These are phyloP conservation scores for Nicotiana noctiflora DNA, from an alignment of 257 asterid species.

Conservation along the genomic window DNA sequence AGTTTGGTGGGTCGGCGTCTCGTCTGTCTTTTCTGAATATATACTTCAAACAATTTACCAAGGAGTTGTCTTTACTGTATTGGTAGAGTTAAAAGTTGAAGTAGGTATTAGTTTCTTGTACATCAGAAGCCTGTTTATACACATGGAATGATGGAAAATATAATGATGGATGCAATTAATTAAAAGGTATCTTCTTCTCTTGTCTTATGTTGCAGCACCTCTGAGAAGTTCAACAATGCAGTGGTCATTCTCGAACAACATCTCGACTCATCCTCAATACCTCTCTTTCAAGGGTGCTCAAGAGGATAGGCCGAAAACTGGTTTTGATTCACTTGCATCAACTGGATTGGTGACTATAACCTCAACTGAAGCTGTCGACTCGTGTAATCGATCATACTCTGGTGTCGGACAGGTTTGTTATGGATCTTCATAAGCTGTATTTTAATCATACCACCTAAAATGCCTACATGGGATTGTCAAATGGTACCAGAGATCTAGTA, in stretches of 20 bases:
- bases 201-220: conserved; percentile 34
- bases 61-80: conserved; percentile 6
- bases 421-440: neutral
- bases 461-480: neutral
- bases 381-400: conserved; percentile 25
- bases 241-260: conserved; percentile 57
- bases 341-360: conserved; percentile 52
- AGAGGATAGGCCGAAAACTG: conserved; percentile 35
- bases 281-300: conserved; percentile 37
- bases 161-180: conserved; percentile 8
- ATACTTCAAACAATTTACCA: neutral
- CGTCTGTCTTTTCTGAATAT: conserved; percentile 9
- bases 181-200: neutral
- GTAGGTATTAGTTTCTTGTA: neutral
- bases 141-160: neutral
- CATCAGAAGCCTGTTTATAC: neutral
- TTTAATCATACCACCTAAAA: neutral
- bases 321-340: conserved; percentile 60
- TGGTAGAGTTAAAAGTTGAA: neutral
- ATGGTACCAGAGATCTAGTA: neutral
- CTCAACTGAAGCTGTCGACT: conserved; percentile 38
- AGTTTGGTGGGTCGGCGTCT: conserved; percentile 11
- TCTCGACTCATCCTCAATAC: conserved; percentile 36
- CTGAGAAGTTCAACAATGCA: conserved; percentile 52
- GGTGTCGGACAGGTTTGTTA: conserved; percentile 35